Base-by-base conservation (phyloP, 2,329 filamentous ascomycete species). In the Fusarium pseudocircinatum region DNA sequence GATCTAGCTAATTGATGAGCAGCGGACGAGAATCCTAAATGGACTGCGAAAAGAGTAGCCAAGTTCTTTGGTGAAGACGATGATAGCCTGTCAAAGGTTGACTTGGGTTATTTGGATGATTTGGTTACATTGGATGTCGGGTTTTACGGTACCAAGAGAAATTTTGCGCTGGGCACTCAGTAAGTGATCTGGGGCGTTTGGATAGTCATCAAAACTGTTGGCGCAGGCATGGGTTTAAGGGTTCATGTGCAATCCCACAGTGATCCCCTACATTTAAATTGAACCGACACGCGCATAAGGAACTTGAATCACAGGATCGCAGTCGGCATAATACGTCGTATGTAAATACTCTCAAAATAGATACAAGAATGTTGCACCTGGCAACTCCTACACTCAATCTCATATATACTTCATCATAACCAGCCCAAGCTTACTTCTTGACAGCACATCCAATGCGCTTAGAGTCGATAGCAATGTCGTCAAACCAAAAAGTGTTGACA, bases 401-500 rank as follows among this genome's bases (percentile, higher is more conserved):
- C 68, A 65, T 70, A 70, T 53, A 69, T 32, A 36, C 10, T 28
- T 24, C 34, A 26, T 26, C 40, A 36, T 15, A 12, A 7, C 16
- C 2, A 22, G 7, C 28, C n/a, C 13, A 12, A 24, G 20, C 16
- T 26, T 16, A 59, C 40, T 73, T 71, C 53, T 73, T 74, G 4
- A 46, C 40, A 30, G 67, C 42, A 15, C 76, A 78, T 28, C 76
- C 75, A 28, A 78, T 62, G 16, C 76, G 74, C 36, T 58, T 72
- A 3, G 75, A 77, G 61, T 50, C 50, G 53, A 91, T 79, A 12
- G 80, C 84, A 71, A 91, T 84, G 75, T 91, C 89, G 72, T 91
- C 89, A 70, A 90, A 91, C 88, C 88, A 90, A 74, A 91, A 87
- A 4, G 89, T 91, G 79, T 91, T 91, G 6, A 83, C 80, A 67